These are phyloP conservation scores for Corynascus novoguineensis DNA, from an alignment of 495 filamentous ascomycete genomes.

Conservation along the genomic window DNA sequence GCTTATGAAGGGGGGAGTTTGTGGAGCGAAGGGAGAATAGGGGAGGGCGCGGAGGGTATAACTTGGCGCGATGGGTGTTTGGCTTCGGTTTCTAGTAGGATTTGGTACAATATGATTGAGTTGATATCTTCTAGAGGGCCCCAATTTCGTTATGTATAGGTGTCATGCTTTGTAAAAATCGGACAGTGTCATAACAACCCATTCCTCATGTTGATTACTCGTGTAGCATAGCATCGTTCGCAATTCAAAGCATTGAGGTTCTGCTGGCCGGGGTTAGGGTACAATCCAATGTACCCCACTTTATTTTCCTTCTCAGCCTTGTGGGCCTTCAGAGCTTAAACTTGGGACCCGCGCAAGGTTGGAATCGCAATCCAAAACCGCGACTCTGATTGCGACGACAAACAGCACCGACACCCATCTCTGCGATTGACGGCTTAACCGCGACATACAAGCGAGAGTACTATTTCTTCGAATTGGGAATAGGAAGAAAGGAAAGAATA, in stretches of 20 bases:
- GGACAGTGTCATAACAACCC: neutral
- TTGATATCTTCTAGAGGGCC: neutral
- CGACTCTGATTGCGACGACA: neutral
- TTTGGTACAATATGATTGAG: neutral
- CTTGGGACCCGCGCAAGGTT: neutral
- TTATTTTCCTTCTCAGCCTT: constrained; percentile 13
- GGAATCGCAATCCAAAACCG: neutral
- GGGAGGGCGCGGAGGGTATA: neutral
- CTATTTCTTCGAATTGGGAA: neutral
- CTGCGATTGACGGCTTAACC: neutral
- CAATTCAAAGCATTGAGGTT: no score
- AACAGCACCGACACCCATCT: neutral
- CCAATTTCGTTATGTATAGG: no score
- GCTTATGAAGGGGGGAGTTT: neutral
- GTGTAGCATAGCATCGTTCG: no score
- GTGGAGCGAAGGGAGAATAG: neutral
- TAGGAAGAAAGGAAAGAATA: neutral
- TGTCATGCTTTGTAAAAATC: neutral
- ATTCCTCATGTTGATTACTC: no score
- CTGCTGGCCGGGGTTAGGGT: constrained; percentile 12
- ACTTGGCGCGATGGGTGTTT: neutral
- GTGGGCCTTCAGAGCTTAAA: constrained; percentile 6
- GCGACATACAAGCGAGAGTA: neutral
- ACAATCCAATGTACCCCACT: neutral
- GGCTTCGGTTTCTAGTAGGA: neutral